Conservation (phyloP, 345 rosid species). For the Punica granatum region DNA sequence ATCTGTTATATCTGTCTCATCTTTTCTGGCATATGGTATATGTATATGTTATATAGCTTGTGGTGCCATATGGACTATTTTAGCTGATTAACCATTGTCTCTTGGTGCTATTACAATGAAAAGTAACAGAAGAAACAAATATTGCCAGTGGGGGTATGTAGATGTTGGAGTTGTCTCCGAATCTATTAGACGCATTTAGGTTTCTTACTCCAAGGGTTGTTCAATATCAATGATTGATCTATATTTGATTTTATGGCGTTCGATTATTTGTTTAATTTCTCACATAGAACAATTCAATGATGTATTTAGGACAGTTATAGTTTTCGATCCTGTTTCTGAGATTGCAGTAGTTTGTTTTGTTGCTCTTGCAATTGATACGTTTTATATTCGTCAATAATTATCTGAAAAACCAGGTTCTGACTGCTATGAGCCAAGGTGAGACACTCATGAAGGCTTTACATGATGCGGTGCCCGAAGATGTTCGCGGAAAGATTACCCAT, state of each 20-base stretch:
- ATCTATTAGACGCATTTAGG: not conserved
- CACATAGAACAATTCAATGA: not conserved
- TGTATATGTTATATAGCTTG: not conserved
- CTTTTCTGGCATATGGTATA: not conserved
- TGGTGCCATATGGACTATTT: not conserved
- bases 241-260: not conserved
- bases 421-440: conserved; percentile 87
- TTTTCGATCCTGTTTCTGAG: not conserved
- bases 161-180: not conserved
- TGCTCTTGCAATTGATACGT: conserved; percentile 10
- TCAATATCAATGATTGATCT: too few relatives aligned
- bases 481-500: conserved; percentile 67
- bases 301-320: not conserved
- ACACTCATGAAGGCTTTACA: conserved; percentile 72
- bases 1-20: conserved; percentile 5
- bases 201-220: not conserved
- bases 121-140: not conserved
- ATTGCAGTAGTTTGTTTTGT: conserved; percentile 1
- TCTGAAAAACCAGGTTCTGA: conserved; percentile 58
- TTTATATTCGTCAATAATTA: conserved; percentile 16
- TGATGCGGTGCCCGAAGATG: conserved; percentile 94
- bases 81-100: not conserved
- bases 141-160: not conserved
- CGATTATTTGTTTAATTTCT: not conserved
- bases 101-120: not conserved